Percentiles rank a stretch among this genome's conserved stretches.
Conservation (phyloP, 1,139 yeast species). For the Yamadazyma spencermartinsiae region DNA sequence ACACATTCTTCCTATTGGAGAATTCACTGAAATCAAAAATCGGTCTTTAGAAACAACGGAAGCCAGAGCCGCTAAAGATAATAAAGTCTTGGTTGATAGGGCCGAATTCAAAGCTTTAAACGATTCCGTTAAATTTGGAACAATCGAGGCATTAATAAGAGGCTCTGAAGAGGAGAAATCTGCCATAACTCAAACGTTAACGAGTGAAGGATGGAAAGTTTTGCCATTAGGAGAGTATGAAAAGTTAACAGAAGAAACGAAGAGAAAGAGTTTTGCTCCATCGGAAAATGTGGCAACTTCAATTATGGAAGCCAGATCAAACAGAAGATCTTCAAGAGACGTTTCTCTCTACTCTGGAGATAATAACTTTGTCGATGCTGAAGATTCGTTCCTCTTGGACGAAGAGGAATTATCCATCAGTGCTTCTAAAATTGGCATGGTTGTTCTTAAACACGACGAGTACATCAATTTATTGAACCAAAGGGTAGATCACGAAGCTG, state of each 20-base stretch:
- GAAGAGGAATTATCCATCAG: constrained; percentile 28
- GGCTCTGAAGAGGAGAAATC: constrained; percentile 8
- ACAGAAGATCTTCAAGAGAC: constrained; percentile 17
- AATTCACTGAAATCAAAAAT: constrained; percentile 14
- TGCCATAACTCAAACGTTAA: background rate
- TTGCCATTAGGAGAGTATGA: constrained; percentile 8
- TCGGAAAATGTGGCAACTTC: constrained; percentile 14
- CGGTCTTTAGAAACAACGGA: constrained; percentile 22
- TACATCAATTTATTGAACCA: constrained; percentile 17
- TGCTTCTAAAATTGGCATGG: constrained; percentile 40
- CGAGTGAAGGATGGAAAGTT: constrained; percentile 7
- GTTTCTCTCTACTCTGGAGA: constrained; percentile 17
- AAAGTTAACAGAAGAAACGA: constrained; percentile 9
- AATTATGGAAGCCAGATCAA: constrained; percentile 15
- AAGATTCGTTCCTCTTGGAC: constrained; percentile 32
- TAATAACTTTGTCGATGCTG: constrained; percentile 33
- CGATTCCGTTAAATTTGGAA: constrained; percentile 3
- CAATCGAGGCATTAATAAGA: constrained; percentile 8
- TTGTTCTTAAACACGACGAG: constrained; percentile 28
- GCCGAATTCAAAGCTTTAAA: constrained; percentile 7
- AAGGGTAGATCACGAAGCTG: constrained; percentile 16
- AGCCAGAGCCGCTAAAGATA: constrained; percentile 16
- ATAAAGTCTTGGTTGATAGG: constrained; percentile 9
- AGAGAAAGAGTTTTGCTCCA: constrained; percentile 6
- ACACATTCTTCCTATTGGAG: constrained; percentile 21